Base-by-base conservation (phyloP, 1,284 basidiomycete species). In the Blastosporella zonata region DNA sequence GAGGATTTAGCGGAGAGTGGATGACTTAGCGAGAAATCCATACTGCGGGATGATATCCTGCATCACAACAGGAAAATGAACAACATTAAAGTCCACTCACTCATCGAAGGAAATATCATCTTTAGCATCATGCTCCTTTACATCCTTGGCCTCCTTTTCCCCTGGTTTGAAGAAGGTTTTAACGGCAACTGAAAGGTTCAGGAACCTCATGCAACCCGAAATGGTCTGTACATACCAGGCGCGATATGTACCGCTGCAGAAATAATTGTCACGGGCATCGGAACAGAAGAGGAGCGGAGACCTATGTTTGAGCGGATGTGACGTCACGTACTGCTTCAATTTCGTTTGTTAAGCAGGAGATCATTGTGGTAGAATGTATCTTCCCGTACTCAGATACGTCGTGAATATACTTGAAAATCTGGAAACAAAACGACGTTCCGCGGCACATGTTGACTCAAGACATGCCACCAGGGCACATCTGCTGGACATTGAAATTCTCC, bases 21-120 rank as follows among this genome's bases (percentile, higher is more conserved):
- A 82, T 2, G 80, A 81, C 55, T 79, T 80, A 21, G 77, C 74
- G 8, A 83, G 69, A 59, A 84, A 84, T 1, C 81, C 82, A 54
- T 82, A 69, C 17, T 72, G 69, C 2, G 82, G 82, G 28, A 84
- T 80, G 45, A 84, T 84, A 54, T 84, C 82, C 81, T 84, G 22
- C 22, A 3, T 1, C 10, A 42, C n/a, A n/a, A n/a, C n/a, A n/a
- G n/a, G n/a, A n/a, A n/a, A n/a, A n/a, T n/a, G n/a, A n/a, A n/a
- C n/a, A n/a, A n/a, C n/a, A n/a, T n/a, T n/a, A n/a, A n/a, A n/a
- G n/a, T n/a, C n/a, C n/a, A 64, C 78, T 52, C 48, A 82, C 80
- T 84, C 74, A 62, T 84, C 79, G 58, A 78, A 84, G 55, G 83
- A 70, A 22, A 84, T 72, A 53, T 83, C 78, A 53, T 84, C 81